Base-by-base conservation (phyloP, 1,139 yeast species). In the Kodamaea ohmeri region DNA sequence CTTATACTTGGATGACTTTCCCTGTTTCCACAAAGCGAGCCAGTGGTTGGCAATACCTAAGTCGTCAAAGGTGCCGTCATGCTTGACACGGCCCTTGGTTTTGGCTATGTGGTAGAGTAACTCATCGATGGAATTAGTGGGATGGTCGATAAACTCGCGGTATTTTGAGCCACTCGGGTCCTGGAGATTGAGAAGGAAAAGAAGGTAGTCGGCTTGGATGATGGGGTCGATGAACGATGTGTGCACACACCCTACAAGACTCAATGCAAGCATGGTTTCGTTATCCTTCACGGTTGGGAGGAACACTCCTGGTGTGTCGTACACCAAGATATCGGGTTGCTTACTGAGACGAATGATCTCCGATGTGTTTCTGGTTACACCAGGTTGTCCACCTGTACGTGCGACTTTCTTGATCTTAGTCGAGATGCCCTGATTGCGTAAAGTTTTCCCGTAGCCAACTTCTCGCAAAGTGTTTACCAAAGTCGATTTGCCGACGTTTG, bases 401-500 rank as follows among this genome's bases (percentile, higher is more conserved):
- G 96, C 97, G 1, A 87, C 97, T 52, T 84, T 84, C 43, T 69
- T 69, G 30, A 56, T 58, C 37, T 63, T 76, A 46, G 62, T 56
- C 9, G 72, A 60, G 12, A 65, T 47, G 13, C 50, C 47, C 19
- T 41, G 44, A 6, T 46, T 50, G 18, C 43, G 43, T n/a, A 47
- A 42, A 32, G 48, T 50, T 6, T 45, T 38, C 8, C 58, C 47
- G 38, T 67, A 58, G 2, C 88, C 87, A 2, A 74, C 75, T 16
- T 68, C 67, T 40, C 97, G 63, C 37, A 92, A 63, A 0, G 83
- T 72, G 55, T 92, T 92, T 9, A 90, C 83, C 40, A 92, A 62
- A 0, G 95, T 84, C n/a, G 96, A 86, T 58, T 92, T 92, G 1
- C 98, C 98, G n/a, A 89, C 96, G 57, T 92, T 92, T 1, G 98